phyloP scores from a whole-genome alignment of 2,329 filamentous ascomycete genomes.

The Bipolaris oryzae region DNA sequence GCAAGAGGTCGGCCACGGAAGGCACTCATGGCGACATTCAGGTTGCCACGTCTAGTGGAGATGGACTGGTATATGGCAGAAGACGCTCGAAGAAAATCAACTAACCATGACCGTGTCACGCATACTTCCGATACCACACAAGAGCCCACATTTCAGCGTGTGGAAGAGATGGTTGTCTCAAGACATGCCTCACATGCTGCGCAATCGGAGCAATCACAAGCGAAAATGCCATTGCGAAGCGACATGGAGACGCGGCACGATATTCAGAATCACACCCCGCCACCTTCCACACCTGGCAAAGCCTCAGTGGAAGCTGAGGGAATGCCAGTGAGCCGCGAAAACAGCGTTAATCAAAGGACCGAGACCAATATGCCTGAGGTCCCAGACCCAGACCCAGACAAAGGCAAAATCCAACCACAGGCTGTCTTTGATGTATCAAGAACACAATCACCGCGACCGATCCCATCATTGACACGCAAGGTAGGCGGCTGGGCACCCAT shows the following conservation, averaged over 20 bases:
- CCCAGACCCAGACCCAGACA: neutral
- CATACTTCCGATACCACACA: neutral
- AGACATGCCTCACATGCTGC: neutral
- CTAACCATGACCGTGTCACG: neutral
- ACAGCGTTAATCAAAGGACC: neutral
- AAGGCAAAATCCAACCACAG: neutral
- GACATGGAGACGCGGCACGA: neutral
- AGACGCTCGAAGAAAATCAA: neutral
- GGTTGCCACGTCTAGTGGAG: constrained; percentile 40
- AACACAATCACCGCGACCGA: neutral
- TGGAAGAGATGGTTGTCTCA: neutral
- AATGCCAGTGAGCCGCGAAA: neutral
- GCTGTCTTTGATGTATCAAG: neutral
- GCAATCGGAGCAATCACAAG: neutral
- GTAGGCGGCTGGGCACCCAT: constrained; percentile 26
- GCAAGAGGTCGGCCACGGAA: constrained; percentile 51
- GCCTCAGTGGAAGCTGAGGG: neutral
- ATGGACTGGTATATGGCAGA: constrained; percentile 44
- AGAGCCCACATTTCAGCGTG: neutral
- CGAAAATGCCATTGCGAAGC: neutral
- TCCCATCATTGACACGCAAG: neutral
- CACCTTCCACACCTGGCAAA: neutral
- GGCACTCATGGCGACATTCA: constrained; percentile 53
- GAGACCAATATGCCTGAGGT: neutral
- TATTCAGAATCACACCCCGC: neutral